Evolutionary conservation across 805 yeast genomes (phyloP), one percentile per base, ranked within the genome.

Genomic region (Barnettozyma pratensis): DNA sequence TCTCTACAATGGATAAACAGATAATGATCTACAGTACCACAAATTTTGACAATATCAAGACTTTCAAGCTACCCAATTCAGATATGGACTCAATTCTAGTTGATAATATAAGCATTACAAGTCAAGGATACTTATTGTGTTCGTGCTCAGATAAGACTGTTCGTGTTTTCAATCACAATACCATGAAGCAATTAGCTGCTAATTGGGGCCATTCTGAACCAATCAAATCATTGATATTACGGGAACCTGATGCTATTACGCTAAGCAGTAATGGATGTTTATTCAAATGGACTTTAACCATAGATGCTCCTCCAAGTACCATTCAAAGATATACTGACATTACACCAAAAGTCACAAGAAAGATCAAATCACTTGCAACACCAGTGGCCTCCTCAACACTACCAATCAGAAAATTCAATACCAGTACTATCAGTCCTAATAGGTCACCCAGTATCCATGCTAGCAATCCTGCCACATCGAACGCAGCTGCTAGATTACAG

Each of bases 191-290:
- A 8, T 40, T 80, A 8, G 70, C 77, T 7, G 68, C 74, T 0
- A 75, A 71, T 42, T 84, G 85, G 85, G 91, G 79, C 0, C 83
- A 77, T 53, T 72, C 81, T 1, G 81, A 81, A 37, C 62, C 74
- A 1, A 71, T 81, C 5, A 60, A 76, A 11, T 75, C 78, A 0
- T 48, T 83, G 19, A 51, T 63, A 7, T 46, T 66, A 8, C 46
- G 54, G 6, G 46, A 49, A 12, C 51, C 57, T 4, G 55, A 54
- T 5, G 59, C 74, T 29, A 53, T 76, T 1, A 70, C 81, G 0
- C 66, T 77, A 12, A 74, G 82, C 25, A 65, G 64, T 7, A 82
- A 75, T 54, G 85, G 84, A 0, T 79, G 84, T 57, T 58, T 79
- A 44, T 78, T 80, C 50, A 61, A 58, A 6, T 80, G 85, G 85